Evolutionary conservation across 345 rosid species (phyloP).

Genomic region (Passiflora organensis): DNA sequence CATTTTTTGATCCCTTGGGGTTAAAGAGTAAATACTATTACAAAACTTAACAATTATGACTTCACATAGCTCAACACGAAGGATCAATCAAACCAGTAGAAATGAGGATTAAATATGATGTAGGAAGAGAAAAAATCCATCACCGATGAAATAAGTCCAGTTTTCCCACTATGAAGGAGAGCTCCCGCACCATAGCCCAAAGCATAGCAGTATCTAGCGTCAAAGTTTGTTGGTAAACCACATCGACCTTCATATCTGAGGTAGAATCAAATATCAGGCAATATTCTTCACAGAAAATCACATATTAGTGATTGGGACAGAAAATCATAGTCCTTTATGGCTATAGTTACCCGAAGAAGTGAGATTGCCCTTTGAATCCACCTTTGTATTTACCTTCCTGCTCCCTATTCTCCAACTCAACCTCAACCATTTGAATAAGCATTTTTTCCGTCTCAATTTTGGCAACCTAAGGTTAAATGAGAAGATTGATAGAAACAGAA

Average conservation of each 20-base stretch:
- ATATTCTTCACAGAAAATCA: background rate
- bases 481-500: constrained; percentile 3
- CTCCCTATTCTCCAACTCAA: constrained; percentile 81
- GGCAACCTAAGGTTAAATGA: constrained; percentile 53
- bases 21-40: no score
- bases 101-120: background rate
- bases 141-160: constrained; percentile 89
- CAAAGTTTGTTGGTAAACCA: constrained; percentile 93
- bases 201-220: constrained; percentile 85
- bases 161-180: constrained; percentile 80
- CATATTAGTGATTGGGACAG: background rate
- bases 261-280: constrained; percentile 3
- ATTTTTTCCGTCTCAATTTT: constrained; percentile 98
- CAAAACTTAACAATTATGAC: no score
- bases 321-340: background rate
- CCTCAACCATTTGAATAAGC: constrained; percentile 98
- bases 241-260: constrained; percentile 96
- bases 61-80: no score
- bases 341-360: constrained; percentile 76
- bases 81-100: background rate
- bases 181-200: constrained; percentile 88
- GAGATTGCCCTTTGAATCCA: constrained; percentile 78
- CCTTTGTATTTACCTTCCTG: constrained; percentile 57
- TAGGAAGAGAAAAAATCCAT: constrained; percentile 8
- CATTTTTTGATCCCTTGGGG: no score